Conservation (phyloP, 164 flowering plant species). For the Stephania cephalantha region DNA sequence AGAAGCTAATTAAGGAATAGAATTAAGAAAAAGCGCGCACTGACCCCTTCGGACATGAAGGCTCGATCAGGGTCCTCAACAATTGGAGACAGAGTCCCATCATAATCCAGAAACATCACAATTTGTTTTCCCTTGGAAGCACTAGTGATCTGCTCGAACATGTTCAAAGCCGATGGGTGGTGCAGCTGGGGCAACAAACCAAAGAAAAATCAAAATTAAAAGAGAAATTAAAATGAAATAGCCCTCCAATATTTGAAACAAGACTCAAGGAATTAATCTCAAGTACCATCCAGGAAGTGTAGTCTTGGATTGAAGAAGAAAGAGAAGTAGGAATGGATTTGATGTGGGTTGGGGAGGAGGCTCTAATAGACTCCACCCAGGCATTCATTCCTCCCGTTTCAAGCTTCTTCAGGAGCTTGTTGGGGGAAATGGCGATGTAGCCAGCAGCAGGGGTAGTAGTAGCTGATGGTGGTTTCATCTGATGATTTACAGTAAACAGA, state of each 20-base stretch:
- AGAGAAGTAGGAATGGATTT: conserved; percentile 29
- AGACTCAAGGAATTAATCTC: too few species aligned
- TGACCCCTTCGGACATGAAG: conserved; percentile 76
- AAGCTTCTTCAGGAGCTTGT: conserved; percentile 10
- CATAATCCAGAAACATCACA: conserved; percentile 83
- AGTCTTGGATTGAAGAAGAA: conserved; percentile 9
- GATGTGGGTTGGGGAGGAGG: conserved; percentile 72
- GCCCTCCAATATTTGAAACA: too few species aligned
- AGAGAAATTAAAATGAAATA: too few species aligned
- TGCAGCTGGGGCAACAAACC: conserved; percentile 25
- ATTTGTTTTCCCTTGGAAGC: conserved; percentile 68
- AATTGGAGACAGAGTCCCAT: conserved; percentile 89
- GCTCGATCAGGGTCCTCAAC: conserved; percentile 87
- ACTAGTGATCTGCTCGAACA: conserved; percentile 54
- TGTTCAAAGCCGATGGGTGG: conserved; percentile 76
- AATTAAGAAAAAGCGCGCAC: conserved; percentile 5
- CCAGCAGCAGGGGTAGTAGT: conserved; percentile 14
- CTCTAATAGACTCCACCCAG: conserved; percentile 86
- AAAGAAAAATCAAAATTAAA: too few species aligned
- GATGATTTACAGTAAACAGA: conserved; percentile 17
- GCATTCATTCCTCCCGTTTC: conserved; percentile 29
- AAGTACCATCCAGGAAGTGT: conserved; percentile 37
- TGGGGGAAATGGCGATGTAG: conserved; percentile 1
- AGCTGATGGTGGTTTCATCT: conserved; percentile 31
- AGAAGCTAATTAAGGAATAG: background rate